Base-by-base conservation (phyloP, 495 filamentous ascomycete genomes). In the Penicillium flavigenum region DNA sequence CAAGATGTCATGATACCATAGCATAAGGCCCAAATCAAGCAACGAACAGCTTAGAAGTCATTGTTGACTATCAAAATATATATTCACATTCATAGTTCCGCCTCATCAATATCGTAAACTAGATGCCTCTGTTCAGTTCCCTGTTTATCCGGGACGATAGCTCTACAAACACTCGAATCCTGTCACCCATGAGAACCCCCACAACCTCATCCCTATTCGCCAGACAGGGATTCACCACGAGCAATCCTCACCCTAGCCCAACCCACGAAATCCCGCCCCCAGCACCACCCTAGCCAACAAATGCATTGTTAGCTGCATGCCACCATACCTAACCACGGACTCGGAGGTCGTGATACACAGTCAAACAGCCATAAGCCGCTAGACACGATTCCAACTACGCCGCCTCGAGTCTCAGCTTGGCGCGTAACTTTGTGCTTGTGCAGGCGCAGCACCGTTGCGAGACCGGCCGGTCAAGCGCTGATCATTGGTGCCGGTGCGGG, bases 401-500 rank as follows among this genome's bases (percentile, higher is more conserved):
- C 77, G 19, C 78, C 79, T 1, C 82, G 63, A 24, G 72, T 73
- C 17, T 71, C 27, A 29, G 74, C 26, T 61, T 55, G 1, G 63
- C 16, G 0, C 72, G 67, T 0, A 71, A 54, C 52, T 76, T 61
- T 73, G 26, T 60, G 57, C 24, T 65, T 63, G 4, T 72, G 58
- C 0, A 72, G 61, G 26, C 64, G 63, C 0, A 76, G 60, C 2
- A 70, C 72, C 8, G 66, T 53, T 47, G 66, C 62, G 3, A 74
- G 63, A 14, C 69, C 69, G 2, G 66, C 67, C 3, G 69, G 69
- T 5, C 85, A 85, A 4, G 80, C 85, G 26, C 86, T 85, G 29
- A 86, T 77, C 20, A 88, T 78, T 19, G 86, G 72, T 45, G 60
- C 63, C 65, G 36, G 36, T 20, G 10, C 19, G 29, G 51, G 16